Percentiles rank a stretch among this genome's conserved stretches.
Evolutionary conservation across 1,284 basidiomycete genomes (phyloP).

Genomic region (Fomitopsis palustris): DNA sequence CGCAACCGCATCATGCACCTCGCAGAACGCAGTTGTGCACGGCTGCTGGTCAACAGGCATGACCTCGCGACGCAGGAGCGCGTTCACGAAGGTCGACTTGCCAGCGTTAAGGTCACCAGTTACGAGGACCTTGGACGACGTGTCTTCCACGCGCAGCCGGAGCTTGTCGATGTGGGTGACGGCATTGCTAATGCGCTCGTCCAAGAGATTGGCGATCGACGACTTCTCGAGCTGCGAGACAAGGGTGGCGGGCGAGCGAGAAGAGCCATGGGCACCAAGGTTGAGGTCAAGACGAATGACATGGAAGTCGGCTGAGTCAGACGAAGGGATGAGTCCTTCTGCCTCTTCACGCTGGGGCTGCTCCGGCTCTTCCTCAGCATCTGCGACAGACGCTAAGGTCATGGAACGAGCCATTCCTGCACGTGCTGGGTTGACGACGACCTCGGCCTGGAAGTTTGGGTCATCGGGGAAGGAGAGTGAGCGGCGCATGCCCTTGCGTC

Average conservation of each 20-base stretch:
- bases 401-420: slow-evolving; percentile 52
- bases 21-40: slow-evolving; percentile 96
- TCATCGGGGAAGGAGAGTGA: slow-evolving; percentile 84
- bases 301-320: slow-evolving; percentile 59
- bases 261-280: slow-evolving; percentile 73
- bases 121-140: slow-evolving; percentile 93
- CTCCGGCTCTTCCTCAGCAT: slow-evolving; percentile 33
- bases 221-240: slow-evolving; percentile 91
- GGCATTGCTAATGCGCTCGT: slow-evolving; percentile 80
- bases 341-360: slow-evolving; percentile 32
- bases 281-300: slow-evolving; percentile 92
- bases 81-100: slow-evolving; percentile 98
- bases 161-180: slow-evolving; percentile 84
- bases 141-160: slow-evolving; percentile 85
- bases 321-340: slow-evolving; percentile 41
- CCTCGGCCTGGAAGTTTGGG: slow-evolving; percentile 62
- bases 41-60: slow-evolving; percentile 99
- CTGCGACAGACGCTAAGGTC: slow-evolving; percentile 51
- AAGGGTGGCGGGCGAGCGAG: slow-evolving; percentile 71
- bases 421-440: slow-evolving; percentile 51
- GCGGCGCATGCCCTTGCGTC: slow-evolving; percentile 47
- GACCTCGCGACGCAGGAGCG: slow-evolving; percentile 83
- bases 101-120: slow-evolving; percentile 99
- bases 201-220: slow-evolving; percentile 90
- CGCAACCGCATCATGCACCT: slow-evolving; percentile 84